Evolutionary conservation across 768 basidiomycete genomes (phyloP), one percentile per base, ranked within the genome.

Genomic region (Mycena venus): DNA sequence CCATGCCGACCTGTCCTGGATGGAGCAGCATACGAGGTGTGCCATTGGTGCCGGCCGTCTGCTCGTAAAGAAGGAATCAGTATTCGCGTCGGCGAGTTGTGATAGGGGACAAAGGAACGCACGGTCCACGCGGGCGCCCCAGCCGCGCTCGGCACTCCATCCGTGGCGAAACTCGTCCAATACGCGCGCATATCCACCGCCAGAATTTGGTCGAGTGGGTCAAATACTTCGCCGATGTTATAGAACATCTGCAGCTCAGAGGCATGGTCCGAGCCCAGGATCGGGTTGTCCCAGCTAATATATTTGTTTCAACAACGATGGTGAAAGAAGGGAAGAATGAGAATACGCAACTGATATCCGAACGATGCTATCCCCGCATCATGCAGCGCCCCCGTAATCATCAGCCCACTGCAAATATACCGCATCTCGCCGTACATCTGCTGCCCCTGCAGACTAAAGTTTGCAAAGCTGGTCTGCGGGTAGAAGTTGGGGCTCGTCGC

Each of bases 351-450:
- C 56, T 34, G 56, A 11, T 58, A 58, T 12, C n/a, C 21, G 10
- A 21, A 58, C 29, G 56, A 3, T n/a, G 15, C 29, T 9, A 58
- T 2, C 14, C 56, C 31, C 10, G 19, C 56, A 14, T 58, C 31
- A 15, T n/a, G 56, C 19, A 58, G 1, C 17, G 56, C 32, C 29
- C n/a, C 56, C 7, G 31, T 14, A 34, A 58, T 34, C 27, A 69
- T 29, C 38, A 69, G 31, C 27, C n/a, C 68, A 10, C 34, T 36
- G n/a, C 68, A 60, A 8, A 69, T 69, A 42, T 47, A 69, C 6
- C 68, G 38, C 68, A 69, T 69, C 49, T 69, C 68, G 56, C 68
- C 68, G 42, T 69, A 69, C 34, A 69, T 69, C 56, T 69, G 68
- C 49, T 69, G 68, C 49, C 68, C 56, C 40, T 59, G 68, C 40